phyloP scores from a whole-genome alignment of 2,329 filamentous ascomycete species.

The Colletotrichum costaricense region DNA sequence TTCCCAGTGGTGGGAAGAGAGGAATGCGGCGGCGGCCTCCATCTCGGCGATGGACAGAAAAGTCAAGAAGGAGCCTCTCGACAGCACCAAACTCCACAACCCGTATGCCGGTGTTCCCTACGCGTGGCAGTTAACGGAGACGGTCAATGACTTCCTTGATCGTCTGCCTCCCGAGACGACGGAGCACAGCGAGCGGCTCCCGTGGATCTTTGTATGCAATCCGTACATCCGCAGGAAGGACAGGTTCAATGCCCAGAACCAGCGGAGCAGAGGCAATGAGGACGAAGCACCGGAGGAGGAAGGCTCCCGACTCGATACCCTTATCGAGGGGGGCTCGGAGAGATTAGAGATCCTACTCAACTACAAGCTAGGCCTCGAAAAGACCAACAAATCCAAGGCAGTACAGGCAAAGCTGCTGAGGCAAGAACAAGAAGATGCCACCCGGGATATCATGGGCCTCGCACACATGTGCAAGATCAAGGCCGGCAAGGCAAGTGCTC shows the following conservation, averaged over 20 bases:
- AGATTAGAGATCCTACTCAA: constrained; percentile 57
- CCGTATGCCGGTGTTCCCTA: constrained; percentile 64
- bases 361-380: constrained; percentile 61
- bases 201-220: constrained; percentile 82
- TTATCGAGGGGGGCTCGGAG: constrained; percentile 64
- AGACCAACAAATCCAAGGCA: constrained; percentile 45
- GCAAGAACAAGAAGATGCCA: constrained; percentile 59
- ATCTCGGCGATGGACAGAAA: not conserved
- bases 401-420: constrained; percentile 59
- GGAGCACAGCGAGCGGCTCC: constrained; percentile 52
- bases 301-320: constrained; percentile 57
- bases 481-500: constrained; percentile 70
- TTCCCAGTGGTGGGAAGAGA: constrained; percentile 58
- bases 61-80: constrained; percentile 6
- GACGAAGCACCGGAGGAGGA: constrained; percentile 60
- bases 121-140: constrained; percentile 74
- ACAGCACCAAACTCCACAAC: constrained; percentile 60
- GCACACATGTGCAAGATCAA: constrained; percentile 70
- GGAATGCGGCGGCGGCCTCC: constrained; percentile 35
- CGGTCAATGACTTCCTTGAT: constrained; percentile 71
- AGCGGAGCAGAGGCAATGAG: constrained; percentile 56
- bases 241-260: constrained; percentile 47
- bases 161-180: constrained; percentile 77
- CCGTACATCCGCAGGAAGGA: constrained; percentile 60
- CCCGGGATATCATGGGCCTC: constrained; percentile 67